Conservation (phyloP, 140 eudicot genomes). For the Flaveria floridana region DNA sequence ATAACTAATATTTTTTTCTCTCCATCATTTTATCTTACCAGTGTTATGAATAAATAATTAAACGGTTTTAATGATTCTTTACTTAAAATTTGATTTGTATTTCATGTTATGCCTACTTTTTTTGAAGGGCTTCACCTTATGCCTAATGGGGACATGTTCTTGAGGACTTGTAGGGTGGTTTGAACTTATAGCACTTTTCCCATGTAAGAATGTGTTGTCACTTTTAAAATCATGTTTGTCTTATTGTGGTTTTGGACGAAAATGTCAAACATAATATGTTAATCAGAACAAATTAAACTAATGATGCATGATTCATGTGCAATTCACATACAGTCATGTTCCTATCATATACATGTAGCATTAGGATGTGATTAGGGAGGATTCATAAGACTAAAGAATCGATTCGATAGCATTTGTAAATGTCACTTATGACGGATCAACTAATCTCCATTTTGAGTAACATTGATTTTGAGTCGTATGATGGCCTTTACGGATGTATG, state of each 20-base stretch:
- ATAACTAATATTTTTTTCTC: no score
- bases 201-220: not conserved
- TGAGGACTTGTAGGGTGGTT: not conserved
- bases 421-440: not conserved
- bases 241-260: not conserved
- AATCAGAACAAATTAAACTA: constrained; percentile 15
- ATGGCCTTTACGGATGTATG: not conserved
- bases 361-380: not conserved
- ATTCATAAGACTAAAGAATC: not conserved
- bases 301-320: constrained; percentile 20
- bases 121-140: no score
- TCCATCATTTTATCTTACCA: no score
- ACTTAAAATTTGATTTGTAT: no score
- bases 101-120: no score
- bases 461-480: not conserved
- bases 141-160: not conserved
- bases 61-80: no score
- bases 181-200: not conserved
- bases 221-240: not conserved
- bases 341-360: not conserved
- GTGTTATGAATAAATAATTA: no score
- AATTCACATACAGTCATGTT: constrained; percentile 10
- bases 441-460: not conserved
- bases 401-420: not conserved
- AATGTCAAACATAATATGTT: constrained; percentile 1